Percentiles rank a stretch among this genome's conserved stretches.
phyloP scores from a whole-genome alignment of 345 rosid genomes.

The Lagerstroemia speciosa region DNA sequence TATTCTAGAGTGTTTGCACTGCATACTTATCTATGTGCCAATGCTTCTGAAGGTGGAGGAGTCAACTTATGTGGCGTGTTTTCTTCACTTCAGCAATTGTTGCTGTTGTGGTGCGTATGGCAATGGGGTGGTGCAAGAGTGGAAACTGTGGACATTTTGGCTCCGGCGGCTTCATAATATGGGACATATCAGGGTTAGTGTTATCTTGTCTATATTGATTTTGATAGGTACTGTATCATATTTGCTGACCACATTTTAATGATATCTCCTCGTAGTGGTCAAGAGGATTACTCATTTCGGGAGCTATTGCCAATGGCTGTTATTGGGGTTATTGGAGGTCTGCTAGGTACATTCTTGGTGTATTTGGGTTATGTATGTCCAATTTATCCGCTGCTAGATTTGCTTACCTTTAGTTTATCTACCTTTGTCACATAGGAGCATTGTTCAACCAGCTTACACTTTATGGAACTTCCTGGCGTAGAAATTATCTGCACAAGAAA shows the following conservation, averaged over 20 bases:
- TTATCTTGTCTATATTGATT: conserved; percentile 9
- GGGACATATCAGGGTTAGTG: conserved; percentile 90
- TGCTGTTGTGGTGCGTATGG: conserved; percentile 93
- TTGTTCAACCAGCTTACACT: conserved; percentile 89
- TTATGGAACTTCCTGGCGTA: conserved; percentile 76
- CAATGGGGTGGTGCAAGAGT: conserved; percentile 96
- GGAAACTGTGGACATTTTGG: conserved; percentile 99
- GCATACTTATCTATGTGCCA: conserved; percentile 3
- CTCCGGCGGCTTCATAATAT: conserved; percentile 84
- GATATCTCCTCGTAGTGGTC: conserved; percentile 47
- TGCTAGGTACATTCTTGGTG: conserved; percentile 49
- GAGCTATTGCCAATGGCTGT: conserved; percentile 96
- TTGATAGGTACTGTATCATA: conserved; percentile 2
- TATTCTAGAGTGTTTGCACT: not conserved
- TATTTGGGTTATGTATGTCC: not conserved
- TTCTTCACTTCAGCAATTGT: conserved; percentile 97
- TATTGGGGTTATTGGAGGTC: conserved; percentile 90
- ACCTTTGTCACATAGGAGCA: conserved; percentile 45
- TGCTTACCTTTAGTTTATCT: not conserved
- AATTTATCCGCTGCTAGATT: not conserved
- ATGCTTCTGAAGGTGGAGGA: conserved; percentile 78
- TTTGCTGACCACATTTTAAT: conserved; percentile 4
- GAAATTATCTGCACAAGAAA: conserved; percentile 77
- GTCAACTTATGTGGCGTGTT: conserved; percentile 99
- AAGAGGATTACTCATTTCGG: conserved; percentile 86